Base-by-base conservation (phyloP, 1,284 basidiomycete genomes). In the Leccinum huronense region DNA sequence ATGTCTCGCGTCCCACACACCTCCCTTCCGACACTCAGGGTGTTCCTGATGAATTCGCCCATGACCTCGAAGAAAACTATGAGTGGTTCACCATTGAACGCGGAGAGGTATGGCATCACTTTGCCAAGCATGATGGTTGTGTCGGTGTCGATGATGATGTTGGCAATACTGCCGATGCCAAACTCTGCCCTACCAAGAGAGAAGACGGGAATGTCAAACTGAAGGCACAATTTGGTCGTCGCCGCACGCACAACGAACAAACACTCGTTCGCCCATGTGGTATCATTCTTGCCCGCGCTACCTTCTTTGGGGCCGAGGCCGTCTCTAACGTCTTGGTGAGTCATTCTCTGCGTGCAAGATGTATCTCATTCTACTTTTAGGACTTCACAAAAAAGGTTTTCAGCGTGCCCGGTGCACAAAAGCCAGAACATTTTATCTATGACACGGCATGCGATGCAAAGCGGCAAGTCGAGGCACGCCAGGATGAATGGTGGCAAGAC, bases 371-470 rank as follows among this genome's bases (percentile, higher is more conserved):
- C 14, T n/a, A 34, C 14, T 14, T 13, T 9, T 33, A 55, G 54
- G n/a, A 31, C 5, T 33, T 55, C 5, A 55, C n/a, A 16, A 27
- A 55, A 31, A 27, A 55, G 9, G 13, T 55, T 8, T 55, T 31
- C 27, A 31, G 30, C 3, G 30, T 55, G 3, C 27, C 53, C 11
- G 30, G 23, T 31, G 54, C 58, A 11, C 30, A 42, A 3, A 59
- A 59, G 13, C 58, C 40, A 5, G 27, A 59, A 13, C 58, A 59
- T 27, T 2, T 59, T 5, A 59, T 59, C 30, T 48, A 59, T 19
- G 30, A 48, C 30, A 45, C 58, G 3, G 45, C 42, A 7, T 58
- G 40, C 38, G 45, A 58, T 58, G 57, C 30, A 10, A 16, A 45
- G 1, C 30, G 10, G 8, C 27, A 58, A 14, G 57, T 58, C 14